These are phyloP conservation scores for Candida manassasensis DNA, from an alignment of 805 yeast species.

Conservation along the genomic window DNA sequence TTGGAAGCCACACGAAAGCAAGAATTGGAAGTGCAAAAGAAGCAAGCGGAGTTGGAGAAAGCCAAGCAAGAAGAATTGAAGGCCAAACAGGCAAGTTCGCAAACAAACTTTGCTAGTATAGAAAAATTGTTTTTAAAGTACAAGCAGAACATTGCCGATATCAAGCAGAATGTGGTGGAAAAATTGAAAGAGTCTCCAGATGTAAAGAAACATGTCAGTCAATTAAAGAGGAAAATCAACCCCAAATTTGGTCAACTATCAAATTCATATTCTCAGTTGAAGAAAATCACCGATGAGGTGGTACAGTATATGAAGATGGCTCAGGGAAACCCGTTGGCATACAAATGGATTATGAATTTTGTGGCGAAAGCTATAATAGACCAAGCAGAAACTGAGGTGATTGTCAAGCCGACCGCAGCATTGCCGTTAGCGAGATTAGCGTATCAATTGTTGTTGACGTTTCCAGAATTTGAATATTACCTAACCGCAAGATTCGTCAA, in stretches of 20 bases:
- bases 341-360: constrained; percentile 72
- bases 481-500: constrained; percentile 80
- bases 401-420: constrained; percentile 72
- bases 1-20: constrained; percentile 17
- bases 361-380: constrained; percentile 80
- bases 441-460: constrained; percentile 43
- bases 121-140: constrained; percentile 44
- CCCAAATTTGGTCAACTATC: constrained; percentile 93
- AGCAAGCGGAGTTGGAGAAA: constrained; percentile 13
- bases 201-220: constrained; percentile 49
- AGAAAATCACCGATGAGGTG: constrained; percentile 48
- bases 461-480: constrained; percentile 49
- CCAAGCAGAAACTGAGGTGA: constrained; percentile 91
- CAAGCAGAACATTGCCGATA: constrained; percentile 48
- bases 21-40: constrained; percentile 16
- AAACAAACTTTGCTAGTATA: constrained; percentile 30
- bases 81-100: constrained; percentile 22
- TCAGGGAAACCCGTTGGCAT: constrained; percentile 47
- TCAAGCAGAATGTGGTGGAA: constrained; percentile 55
- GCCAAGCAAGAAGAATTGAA: constrained; percentile 14
- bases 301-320: constrained; percentile 46
- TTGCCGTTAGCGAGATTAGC: constrained; percentile 73
- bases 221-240: constrained; percentile 71
- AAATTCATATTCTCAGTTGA: constrained; percentile 58
- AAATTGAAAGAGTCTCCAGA: constrained; percentile 49